A percentile compares a stretch with the other conserved stretches of the same genome.
Evolutionary conservation across 257 asterid species (phyloP).

Genomic region (Fraxinus pennsylvanica): DNA sequence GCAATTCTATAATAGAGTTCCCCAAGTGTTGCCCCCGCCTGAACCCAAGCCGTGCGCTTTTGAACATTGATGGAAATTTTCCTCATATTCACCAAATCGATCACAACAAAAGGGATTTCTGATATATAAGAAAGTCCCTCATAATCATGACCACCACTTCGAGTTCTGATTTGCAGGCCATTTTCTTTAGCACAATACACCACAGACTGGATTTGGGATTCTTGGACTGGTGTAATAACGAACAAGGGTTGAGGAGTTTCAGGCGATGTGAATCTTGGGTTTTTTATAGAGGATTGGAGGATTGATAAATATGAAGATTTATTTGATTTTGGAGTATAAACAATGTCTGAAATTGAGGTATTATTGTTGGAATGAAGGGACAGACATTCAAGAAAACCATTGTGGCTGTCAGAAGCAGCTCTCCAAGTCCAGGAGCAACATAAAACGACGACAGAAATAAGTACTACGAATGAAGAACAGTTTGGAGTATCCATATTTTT

Average conservation of each 20-base stretch:
- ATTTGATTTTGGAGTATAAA: slow-evolving; percentile 18
- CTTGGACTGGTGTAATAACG: slow-evolving; percentile 22
- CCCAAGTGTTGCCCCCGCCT: slow-evolving; percentile 35
- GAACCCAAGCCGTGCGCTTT: slow-evolving; percentile 33
- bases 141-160: slow-evolving; percentile 46
- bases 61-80: slow-evolving; percentile 11
- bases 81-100: slow-evolving; percentile 35
- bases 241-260: slow-evolving; percentile 16
- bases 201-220: slow-evolving; percentile 23
- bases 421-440: slow-evolving; percentile 20
- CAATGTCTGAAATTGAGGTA: not conserved
- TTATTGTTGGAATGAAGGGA: not conserved
- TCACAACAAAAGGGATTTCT: slow-evolving; percentile 24
- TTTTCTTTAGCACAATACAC: slow-evolving; percentile 19
- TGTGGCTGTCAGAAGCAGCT: slow-evolving; percentile 16
- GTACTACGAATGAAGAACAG: not conserved
- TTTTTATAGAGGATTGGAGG: slow-evolving; percentile 20
- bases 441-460: slow-evolving; percentile 9
- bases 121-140: slow-evolving; percentile 41
- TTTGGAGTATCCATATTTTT: not conserved
- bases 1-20: slow-evolving; percentile 24
- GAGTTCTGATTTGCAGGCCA: slow-evolving; percentile 24
- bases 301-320: slow-evolving; percentile 22
- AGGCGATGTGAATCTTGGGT: slow-evolving; percentile 19
- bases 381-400: slow-evolving; percentile 23